A percentile compares a stretch with the other conserved stretches of the same genome.
Conservation (phyloP, 2,329 filamentous ascomycete species). For the Didymellaceae sp. region DNA sequence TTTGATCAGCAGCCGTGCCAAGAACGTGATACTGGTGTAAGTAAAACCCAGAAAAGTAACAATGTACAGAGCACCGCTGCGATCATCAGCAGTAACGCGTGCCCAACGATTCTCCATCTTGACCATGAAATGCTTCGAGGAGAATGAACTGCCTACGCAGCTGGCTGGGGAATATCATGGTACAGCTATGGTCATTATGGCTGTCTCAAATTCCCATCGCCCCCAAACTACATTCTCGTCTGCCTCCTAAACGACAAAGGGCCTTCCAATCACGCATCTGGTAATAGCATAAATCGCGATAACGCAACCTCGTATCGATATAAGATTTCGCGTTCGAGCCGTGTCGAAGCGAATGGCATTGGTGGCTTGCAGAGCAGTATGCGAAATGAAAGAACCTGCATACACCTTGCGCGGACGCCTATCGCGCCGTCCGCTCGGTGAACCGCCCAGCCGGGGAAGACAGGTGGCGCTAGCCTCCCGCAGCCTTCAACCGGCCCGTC, state of each 20-base stretch:
- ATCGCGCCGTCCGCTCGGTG: neutral
- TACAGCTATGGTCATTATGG: neutral
- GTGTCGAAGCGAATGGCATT: neutral
- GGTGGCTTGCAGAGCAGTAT: neutral
- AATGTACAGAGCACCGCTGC: slow-evolving; percentile 35
- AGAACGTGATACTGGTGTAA: slow-evolving; percentile 32
- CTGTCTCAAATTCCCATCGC: neutral
- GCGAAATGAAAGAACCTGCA: neutral
- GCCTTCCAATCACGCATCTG: neutral
- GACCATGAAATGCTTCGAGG: neutral
- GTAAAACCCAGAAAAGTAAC: slow-evolving; percentile 32
- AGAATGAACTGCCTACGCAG: neutral
- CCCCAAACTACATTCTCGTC: neutral
- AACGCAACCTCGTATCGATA: neutral
- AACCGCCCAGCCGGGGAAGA: neutral
- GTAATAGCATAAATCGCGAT: neutral
- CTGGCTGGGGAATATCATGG: neutral
- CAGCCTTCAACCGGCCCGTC: neutral
- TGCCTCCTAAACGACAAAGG: neutral
- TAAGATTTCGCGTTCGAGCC: neutral
- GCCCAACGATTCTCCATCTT: slow-evolving; percentile 23
- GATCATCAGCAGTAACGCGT: slow-evolving; percentile 31
- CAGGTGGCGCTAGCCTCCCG: neutral
- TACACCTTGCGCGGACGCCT: neutral
- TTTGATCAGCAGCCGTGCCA: slow-evolving; percentile 35